Base-by-base conservation (phyloP, 1,284 basidiomycete species). In the Apiotrichum mycotoxinovorans region DNA sequence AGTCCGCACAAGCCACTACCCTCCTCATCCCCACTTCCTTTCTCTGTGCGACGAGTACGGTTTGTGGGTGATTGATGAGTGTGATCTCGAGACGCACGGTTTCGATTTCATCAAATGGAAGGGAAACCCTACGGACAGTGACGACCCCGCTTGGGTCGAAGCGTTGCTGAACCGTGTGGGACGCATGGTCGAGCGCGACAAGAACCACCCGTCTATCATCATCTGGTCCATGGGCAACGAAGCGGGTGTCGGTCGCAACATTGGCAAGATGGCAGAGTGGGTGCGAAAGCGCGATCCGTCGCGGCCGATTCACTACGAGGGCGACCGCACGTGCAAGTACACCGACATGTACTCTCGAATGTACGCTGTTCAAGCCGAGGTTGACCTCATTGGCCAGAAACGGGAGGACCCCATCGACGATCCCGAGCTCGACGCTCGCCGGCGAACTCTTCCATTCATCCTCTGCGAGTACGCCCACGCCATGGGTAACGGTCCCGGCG, bases 201-300 rank as follows among this genome's bases (percentile, higher is more conserved):
- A 67, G 62, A 67, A 67, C 49, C 64, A 66, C 46, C 56, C 64
- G 0, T 60, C 61, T 5, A 48, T 67, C 38, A 56, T 67, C 46
- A 61, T 67, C 38, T 67, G 66, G 64, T 61, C 60, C 4, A 54
- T 67, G 7, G 66, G 66, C 20, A 67, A 67, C 49, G 66, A 67
- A 50, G 60, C 57, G 5, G 57, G 57, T n/a, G 23, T 51, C 10
- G 66, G 66, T 2, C 14, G 18, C 22, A 67, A 67, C 48, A 60
- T 60, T 23, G 62, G 59, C 12, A 51, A 51, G 49, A 67, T 67
- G 66, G 55, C 64, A 5, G 45, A 54, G 15, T 63, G 52, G 46
- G 35, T 62, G 11, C 54, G 60, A 14, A 12, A 46, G 17, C 62
- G 62, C 23, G 66, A 67, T 43, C 52, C 59, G 5, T 57, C 56